Base-by-base conservation (phyloP, 768 basidiomycete genomes). In the Hypsizygus marmoreus region DNA sequence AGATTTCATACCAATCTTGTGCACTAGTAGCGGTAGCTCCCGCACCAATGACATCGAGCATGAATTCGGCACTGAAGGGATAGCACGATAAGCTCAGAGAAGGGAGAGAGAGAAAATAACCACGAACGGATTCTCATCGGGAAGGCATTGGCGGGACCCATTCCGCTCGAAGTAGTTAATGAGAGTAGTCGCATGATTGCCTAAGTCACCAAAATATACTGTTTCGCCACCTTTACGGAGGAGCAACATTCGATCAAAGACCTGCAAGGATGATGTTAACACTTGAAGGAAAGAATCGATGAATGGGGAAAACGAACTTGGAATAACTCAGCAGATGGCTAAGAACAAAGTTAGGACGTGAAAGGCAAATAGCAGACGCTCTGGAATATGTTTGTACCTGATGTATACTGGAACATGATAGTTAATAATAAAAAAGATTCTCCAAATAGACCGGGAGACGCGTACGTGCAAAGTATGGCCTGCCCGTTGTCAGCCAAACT, bases 401-500 rank as follows among this genome's bases (percentile, higher is more conserved):
- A 53, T 77, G 77, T 30, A 79, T 77, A 12, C 76, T 76, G 44
- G 45, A 51, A 65, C 67, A 60, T 70, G 76, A 50, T 77, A 76
- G 35, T 78, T 76, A 4, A 75, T 76, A 42, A 4, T 42, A 4
- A 16, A 28, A 19, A 11, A 8, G 37, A 37, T 39, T 38, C 16
- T 19, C 40, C 11, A 20, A 2, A 14, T 33, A 11, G n/a, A 12
- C 14, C 12, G 28, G 25, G 6, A 13, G 0, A 11, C 20, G 68
- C 82, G 40, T 56, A 84, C 73, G 89, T 95, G 83, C 91, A 94
- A n/a, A 95, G 70, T 54, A 95, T 92, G 24, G 90, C 86, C 60
- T 92, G 91, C 1, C 92, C 92, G 49, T 78, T 80, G 47, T 87
- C 77, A 7, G 91, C 89, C 23, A 94, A 79, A 35, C 82, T 76